Evolutionary conservation across 1,284 basidiomycete species (phyloP).

Genomic region (Rhizoctonia solani): DNA sequence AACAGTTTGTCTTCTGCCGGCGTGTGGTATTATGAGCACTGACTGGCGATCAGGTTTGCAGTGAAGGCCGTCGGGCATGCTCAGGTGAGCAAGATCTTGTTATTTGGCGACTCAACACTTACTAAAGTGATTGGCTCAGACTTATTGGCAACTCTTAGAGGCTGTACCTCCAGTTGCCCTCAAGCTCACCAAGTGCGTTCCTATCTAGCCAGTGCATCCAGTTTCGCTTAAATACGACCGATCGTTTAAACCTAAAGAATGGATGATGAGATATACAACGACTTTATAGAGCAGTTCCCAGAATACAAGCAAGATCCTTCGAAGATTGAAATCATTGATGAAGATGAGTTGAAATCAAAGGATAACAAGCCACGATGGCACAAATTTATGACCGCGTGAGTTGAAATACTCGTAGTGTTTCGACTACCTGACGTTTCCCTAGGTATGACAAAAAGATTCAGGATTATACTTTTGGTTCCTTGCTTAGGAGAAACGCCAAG

Average conservation of each 20-base stretch:
- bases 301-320: slow-evolving; percentile 69
- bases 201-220: no score
- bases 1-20: slow-evolving; percentile 68
- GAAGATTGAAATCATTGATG: slow-evolving; percentile 77
- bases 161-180: slow-evolving; percentile 78
- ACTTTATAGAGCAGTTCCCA: slow-evolving; percentile 80
- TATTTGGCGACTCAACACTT: background rate
- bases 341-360: slow-evolving; percentile 92
- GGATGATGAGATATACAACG: slow-evolving; percentile 90
- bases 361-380: slow-evolving; percentile 94
- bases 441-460: slow-evolving; percentile 86
- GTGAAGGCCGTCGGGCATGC: slow-evolving; percentile 96
- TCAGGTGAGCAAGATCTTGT: slow-evolving; percentile 58
- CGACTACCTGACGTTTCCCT: background rate
- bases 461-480: slow-evolving; percentile 96
- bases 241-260: slow-evolving; percentile 57
- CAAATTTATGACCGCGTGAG: slow-evolving; percentile 83
- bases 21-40: background rate
- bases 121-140: slow-evolving; percentile 60
- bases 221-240: no score
- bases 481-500: slow-evolving; percentile 81
- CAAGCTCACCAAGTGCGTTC: slow-evolving; percentile 74
- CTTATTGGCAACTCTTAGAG: slow-evolving; percentile 94
- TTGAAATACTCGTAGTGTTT: slow-evolving; percentile 36
- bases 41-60: slow-evolving; percentile 87